Percentiles rank a stretch among this genome's conserved stretches.
Evolutionary conservation across 2,329 filamentous ascomycete species (phyloP).

Genomic region (Xylaria sp.): DNA sequence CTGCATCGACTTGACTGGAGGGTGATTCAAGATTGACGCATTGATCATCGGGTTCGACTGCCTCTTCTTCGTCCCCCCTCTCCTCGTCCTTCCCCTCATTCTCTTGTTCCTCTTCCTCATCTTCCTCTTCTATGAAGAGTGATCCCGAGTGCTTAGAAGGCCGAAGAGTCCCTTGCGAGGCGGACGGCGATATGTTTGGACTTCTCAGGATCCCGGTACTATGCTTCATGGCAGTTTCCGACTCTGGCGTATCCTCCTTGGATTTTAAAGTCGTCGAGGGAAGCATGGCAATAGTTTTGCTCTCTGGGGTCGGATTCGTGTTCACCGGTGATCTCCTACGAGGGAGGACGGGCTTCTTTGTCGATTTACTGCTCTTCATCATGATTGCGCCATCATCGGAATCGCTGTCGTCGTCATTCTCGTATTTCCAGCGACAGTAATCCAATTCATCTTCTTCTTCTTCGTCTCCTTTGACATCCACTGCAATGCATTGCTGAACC

Average conservation of each 20-base stretch:
- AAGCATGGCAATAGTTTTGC: conserved; percentile 85
- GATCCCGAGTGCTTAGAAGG: conserved; percentile 69
- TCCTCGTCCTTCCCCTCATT: conserved; percentile 64
- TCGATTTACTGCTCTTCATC: conserved; percentile 71
- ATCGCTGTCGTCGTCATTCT: conserved; percentile 57
- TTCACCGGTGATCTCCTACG: conserved; percentile 41
- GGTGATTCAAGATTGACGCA: conserved; percentile 42
- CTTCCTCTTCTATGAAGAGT: too few relatives aligned
- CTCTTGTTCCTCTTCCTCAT: too few relatives aligned
- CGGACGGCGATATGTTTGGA: conserved; percentile 67
- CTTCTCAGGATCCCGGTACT: conserved; percentile 51
- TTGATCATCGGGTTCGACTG: conserved; percentile 57
- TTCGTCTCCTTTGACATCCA: conserved; percentile 82
- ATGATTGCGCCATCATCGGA: conserved; percentile 80
- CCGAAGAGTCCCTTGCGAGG: conserved; percentile 80
- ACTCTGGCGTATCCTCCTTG: conserved; percentile 73
- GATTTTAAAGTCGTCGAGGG: conserved; percentile 89
- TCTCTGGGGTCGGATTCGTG: conserved; percentile 65
- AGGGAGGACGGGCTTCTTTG: conserved; percentile 59
- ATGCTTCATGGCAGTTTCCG: conserved; percentile 65
- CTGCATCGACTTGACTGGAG: conserved; percentile 26
- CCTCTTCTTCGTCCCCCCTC: conserved; percentile 59
- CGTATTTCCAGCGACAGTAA: conserved; percentile 36
- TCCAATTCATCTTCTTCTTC: conserved; percentile 68
- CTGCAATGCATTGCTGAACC: conserved; percentile 92